A percentile compares a stretch with the other conserved stretches of the same genome.
Evolutionary conservation across 306 rosid species (phyloP).

Genomic region (Rubus idaeus): DNA sequence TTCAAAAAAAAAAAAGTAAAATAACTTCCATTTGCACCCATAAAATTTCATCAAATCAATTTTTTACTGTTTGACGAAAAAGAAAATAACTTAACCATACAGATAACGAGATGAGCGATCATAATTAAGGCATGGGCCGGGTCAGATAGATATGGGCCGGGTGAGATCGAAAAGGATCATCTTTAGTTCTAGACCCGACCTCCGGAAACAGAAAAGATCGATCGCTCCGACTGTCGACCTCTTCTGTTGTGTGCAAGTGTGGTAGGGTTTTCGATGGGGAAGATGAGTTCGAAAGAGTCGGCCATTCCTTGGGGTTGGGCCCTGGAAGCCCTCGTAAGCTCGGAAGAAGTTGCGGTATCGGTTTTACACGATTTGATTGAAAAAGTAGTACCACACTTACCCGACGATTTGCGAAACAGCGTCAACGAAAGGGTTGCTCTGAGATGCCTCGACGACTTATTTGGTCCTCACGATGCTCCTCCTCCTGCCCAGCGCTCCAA

Average conservation of each 20-base stretch:
- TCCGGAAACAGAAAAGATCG: neutral
- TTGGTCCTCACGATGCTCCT: slow-evolving; percentile 20
- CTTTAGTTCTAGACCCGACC: neutral
- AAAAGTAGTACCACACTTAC: slow-evolving; percentile 35
- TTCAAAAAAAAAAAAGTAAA: too few relatives aligned
- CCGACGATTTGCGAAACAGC: slow-evolving; percentile 29
- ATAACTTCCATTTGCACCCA: too few relatives aligned
- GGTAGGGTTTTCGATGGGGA: slow-evolving; percentile 32
- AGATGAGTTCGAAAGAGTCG: slow-evolving; percentile 28
- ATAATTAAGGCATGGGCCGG: too few relatives aligned
- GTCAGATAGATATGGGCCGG: neutral
- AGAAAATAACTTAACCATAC: too few relatives aligned
- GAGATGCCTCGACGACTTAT: slow-evolving; percentile 65
- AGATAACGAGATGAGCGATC: too few relatives aligned
- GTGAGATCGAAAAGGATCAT: neutral
- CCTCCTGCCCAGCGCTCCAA: slow-evolving; percentile 33
- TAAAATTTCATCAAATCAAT: too few relatives aligned
- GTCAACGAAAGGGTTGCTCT: slow-evolving; percentile 58
- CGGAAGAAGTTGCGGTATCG: slow-evolving; percentile 30
- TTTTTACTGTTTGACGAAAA: too few relatives aligned
- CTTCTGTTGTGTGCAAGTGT: neutral
- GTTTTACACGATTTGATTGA: slow-evolving; percentile 51
- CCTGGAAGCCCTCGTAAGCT: slow-evolving; percentile 57
- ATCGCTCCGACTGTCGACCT: neutral
- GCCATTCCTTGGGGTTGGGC: slow-evolving; percentile 63